These are phyloP conservation scores for Xylaria multiplex DNA, from an alignment of 2,329 filamentous ascomycete genomes.

Conservation along the genomic window DNA sequence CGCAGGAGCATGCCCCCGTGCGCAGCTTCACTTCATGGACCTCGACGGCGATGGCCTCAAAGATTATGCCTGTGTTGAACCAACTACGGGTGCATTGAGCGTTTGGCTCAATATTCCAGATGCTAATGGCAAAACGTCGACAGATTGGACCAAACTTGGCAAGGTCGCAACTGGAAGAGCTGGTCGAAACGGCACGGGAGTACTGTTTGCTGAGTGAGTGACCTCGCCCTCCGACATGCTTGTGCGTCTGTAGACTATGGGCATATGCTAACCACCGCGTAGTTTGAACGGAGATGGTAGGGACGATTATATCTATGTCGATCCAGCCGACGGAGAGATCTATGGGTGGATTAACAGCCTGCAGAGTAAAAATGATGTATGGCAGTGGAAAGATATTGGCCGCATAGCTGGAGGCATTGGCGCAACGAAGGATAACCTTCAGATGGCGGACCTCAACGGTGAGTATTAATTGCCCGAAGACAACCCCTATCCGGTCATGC, in stretches of 20 bases:
- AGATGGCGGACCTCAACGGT: conserved; percentile 19
- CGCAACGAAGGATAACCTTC: conserved; percentile 4
- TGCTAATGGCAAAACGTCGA: conserved; percentile 2
- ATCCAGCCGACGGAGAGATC: not conserved
- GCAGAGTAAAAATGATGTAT: not conserved
- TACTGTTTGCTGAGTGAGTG: conserved; percentile 15
- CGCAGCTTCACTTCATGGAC: conserved; percentile 14
- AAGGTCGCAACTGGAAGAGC: conserved; percentile 2
- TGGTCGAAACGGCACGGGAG: not conserved
- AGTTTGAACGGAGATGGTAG: conserved; percentile 21
- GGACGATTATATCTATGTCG: conserved; percentile 20
- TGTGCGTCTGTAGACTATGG: not conserved
- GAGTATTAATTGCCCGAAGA: too few species aligned
- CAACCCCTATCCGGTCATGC: too few species aligned
- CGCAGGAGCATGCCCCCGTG: conserved; percentile 3
- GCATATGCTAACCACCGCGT: not conserved
- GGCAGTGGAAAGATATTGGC: conserved; percentile 16
- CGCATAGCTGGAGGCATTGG: conserved; percentile 7
- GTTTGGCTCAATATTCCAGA: conserved; percentile 12
- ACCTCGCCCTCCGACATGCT: not conserved
- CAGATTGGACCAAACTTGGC: not conserved
- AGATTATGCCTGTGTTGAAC: conserved; percentile 20
- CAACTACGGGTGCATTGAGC: not conserved
- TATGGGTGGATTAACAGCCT: conserved; percentile 15
- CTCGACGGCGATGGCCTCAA: conserved; percentile 19